Evolutionary conservation across 305 asterid species (phyloP).

Genomic region (Fraxinus platypoda): DNA sequence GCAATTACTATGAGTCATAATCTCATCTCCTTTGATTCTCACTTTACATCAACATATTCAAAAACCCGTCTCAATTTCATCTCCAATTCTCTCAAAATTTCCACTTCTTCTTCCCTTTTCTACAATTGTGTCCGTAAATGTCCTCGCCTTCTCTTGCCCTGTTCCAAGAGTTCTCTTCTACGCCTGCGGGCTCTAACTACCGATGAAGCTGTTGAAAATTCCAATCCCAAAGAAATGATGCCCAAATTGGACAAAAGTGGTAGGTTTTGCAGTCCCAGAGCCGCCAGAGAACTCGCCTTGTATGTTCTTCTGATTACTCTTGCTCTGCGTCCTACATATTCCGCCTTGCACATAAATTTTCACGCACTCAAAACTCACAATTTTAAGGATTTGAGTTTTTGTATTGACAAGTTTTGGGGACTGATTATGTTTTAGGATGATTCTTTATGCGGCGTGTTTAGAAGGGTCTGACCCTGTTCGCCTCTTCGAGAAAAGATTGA

Average conservation of each 20-base stretch:
- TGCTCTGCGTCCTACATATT: not conserved
- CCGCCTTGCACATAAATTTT: not conserved
- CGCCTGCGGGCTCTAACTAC: not conserved
- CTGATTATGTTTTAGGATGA: conserved; percentile 38
- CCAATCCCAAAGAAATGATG: conserved; percentile 32
- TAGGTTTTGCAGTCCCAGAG: conserved; percentile 80
- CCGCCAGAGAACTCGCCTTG: conserved; percentile 87
- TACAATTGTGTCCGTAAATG: not conserved
- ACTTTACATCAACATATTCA: not conserved
- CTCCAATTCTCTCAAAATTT: not conserved
- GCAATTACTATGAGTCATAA: not conserved
- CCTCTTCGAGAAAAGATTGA: conserved; percentile 68
- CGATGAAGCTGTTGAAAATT: not conserved
- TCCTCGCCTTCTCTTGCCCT: not conserved
- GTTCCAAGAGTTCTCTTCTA: not conserved
- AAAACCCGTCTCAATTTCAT: not conserved
- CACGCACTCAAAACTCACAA: not conserved
- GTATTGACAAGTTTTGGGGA: not conserved
- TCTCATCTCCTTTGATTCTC: not conserved
- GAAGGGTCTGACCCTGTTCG: conserved; percentile 91
- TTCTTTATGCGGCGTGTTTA: conserved; percentile 74
- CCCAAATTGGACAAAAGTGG: conserved; percentile 80
- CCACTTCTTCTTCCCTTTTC: not conserved
- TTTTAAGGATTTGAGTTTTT: not conserved
- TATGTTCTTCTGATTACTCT: conserved; percentile 15